These are phyloP conservation scores for Cryphonectria naterciae DNA, from an alignment of 2,329 filamentous ascomycete genomes.

Conservation along the genomic window DNA sequence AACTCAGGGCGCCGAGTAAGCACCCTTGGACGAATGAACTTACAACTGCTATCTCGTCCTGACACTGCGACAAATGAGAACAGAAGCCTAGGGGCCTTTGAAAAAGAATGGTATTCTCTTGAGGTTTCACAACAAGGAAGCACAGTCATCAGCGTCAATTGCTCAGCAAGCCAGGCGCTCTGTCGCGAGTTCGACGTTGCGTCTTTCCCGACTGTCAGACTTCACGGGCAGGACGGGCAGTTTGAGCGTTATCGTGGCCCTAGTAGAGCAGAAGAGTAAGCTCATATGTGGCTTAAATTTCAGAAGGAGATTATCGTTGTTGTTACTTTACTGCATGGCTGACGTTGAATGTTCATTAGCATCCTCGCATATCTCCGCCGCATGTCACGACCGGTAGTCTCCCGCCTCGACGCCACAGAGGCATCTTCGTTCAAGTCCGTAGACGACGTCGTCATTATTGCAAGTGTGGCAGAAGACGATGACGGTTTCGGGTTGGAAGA, in stretches of 20 bases:
- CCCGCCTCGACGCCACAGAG: slow-evolving; percentile 36
- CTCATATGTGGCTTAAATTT: neutral
- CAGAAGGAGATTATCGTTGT: neutral
- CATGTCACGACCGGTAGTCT: slow-evolving; percentile 36
- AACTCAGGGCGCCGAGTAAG: neutral
- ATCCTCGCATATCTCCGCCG: slow-evolving; percentile 39
- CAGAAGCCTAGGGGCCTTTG: neutral
- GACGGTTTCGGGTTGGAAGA: slow-evolving; percentile 37
- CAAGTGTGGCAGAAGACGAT: slow-evolving; percentile 39
- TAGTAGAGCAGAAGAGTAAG: slow-evolving; percentile 25
- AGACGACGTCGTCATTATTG: slow-evolving; percentile 50
- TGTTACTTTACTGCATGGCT: neutral
- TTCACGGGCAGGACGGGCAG: slow-evolving; percentile 23
- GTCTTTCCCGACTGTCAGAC: slow-evolving; percentile 29
- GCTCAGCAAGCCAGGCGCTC: slow-evolving; percentile 13
- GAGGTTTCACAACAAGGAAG: slow-evolving; percentile 13
- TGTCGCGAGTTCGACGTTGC: slow-evolving; percentile 27
- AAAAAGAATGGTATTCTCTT: slow-evolving; percentile 23
- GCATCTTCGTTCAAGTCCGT: slow-evolving; percentile 39
- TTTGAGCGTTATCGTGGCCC: slow-evolving; percentile 27
- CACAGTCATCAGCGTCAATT: slow-evolving; percentile 28
- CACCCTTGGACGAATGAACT: neutral
- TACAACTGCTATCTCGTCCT: neutral
- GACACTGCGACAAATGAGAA: neutral
- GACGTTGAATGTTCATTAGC: slow-evolving; percentile 25